A percentile compares a stretch with the other conserved stretches of the same genome.
These are phyloP conservation scores for Scedosporium apiospermum DNA, from an alignment of 2,329 filamentous ascomycete species.

Conservation along the genomic window DNA sequence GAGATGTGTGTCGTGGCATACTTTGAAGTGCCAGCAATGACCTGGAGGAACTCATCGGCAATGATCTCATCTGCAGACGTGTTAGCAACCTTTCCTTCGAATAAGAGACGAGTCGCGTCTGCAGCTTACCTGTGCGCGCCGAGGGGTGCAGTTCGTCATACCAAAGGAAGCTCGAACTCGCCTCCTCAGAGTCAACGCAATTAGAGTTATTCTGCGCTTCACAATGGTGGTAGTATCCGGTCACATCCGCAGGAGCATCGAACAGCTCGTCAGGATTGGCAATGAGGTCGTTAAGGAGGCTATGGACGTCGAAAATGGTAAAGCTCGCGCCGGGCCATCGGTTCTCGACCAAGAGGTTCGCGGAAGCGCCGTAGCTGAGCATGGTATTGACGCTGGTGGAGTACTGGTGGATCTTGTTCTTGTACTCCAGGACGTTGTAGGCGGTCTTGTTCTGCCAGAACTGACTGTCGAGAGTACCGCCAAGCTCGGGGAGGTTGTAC, in stretches of 20 bases:
- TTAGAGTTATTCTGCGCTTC: slow-evolving; percentile 14
- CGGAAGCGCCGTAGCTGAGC: slow-evolving; percentile 39
- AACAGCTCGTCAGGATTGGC: slow-evolving; percentile 51
- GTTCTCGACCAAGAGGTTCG: slow-evolving; percentile 29
- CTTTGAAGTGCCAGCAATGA: slow-evolving; percentile 27
- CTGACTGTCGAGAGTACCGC: slow-evolving; percentile 29
- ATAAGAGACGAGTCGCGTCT: background rate
- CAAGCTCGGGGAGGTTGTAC: slow-evolving; percentile 43
- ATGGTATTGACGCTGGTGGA: slow-evolving; percentile 38
- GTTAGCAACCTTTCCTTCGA: slow-evolving; percentile 9
- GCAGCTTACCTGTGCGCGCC: slow-evolving; percentile 45
- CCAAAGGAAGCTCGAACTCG: slow-evolving; percentile 58
- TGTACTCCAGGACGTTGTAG: slow-evolving; percentile 37
- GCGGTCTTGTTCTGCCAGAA: slow-evolving; percentile 37
- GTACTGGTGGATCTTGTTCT: slow-evolving; percentile 35
- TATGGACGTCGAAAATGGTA: slow-evolving; percentile 58
- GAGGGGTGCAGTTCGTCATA: slow-evolving; percentile 65
- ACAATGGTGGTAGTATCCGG: slow-evolving; percentile 49
- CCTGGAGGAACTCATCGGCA: slow-evolving; percentile 29
- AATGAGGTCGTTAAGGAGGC: slow-evolving; percentile 55
- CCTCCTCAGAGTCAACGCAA: slow-evolving; percentile 29
- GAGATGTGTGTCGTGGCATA: slow-evolving; percentile 24
- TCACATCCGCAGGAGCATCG: slow-evolving; percentile 52
- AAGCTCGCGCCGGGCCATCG: slow-evolving; percentile 51
- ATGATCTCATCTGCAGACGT: slow-evolving; percentile 22